Conservation (phyloP, 768 basidiomycete species). For the Rhizopogon roseolus region DNA sequence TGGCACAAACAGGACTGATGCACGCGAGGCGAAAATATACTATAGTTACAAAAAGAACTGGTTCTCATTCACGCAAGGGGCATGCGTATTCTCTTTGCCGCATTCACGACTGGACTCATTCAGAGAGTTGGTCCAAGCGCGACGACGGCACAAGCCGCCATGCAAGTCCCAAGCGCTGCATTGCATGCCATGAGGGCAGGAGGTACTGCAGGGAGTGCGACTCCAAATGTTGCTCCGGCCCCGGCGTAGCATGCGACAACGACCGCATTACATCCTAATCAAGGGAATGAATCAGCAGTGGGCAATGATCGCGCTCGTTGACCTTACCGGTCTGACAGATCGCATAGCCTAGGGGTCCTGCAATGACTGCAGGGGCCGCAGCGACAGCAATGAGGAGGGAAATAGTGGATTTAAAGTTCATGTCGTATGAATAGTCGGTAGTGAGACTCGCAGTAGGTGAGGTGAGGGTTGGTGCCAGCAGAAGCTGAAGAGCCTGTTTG, state of each 20-base stretch:
- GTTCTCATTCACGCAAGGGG: neutral
- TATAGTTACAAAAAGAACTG: neutral
- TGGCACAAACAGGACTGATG: neutral
- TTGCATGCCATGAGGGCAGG: constrained; percentile 20
- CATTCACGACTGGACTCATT: neutral
- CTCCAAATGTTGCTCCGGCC: constrained; percentile 20
- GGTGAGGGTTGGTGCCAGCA: too few species aligned
- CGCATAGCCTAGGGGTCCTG: constrained; percentile 16
- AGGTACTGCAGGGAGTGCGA: constrained; percentile 13
- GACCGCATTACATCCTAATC: constrained; percentile 19
- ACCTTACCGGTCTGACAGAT: constrained; percentile 19
- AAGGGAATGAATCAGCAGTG: neutral
- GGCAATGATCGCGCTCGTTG: neutral
- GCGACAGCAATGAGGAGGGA: constrained; percentile 14
- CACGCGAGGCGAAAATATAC: neutral
- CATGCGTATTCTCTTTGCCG: neutral
- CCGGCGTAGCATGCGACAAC: constrained; percentile 17
- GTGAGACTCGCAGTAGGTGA: neutral
- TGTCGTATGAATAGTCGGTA: neutral
- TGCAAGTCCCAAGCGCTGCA: constrained; percentile 16
- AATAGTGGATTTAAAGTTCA: constrained; percentile 20
- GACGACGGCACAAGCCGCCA: constrained; percentile 16
- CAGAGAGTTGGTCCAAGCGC: constrained; percentile 21
- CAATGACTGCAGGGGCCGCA: constrained; percentile 6
- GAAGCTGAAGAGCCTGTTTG: too few species aligned